These are phyloP conservation scores for Clitoria ternatea DNA, from an alignment of 306 rosid genomes.

Conservation along the genomic window DNA sequence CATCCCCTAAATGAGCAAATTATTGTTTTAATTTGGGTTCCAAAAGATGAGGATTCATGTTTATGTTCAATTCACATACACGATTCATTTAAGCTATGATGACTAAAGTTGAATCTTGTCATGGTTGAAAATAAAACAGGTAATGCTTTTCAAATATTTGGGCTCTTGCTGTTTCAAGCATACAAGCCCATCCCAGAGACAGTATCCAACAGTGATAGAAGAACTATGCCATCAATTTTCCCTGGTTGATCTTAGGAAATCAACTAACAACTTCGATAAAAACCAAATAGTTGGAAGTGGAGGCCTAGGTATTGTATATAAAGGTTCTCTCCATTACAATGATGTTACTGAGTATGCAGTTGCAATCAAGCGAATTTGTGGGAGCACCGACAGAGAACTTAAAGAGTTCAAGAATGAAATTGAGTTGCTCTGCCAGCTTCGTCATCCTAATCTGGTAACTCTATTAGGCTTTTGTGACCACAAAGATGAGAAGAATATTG, in stretches of 20 bases:
- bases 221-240: constrained; percentile 23
- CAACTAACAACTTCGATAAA: constrained; percentile 15
- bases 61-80: background rate
- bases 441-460: constrained; percentile 4
- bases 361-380: background rate
- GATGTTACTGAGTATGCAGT: background rate
- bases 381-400: background rate
- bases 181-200: background rate
- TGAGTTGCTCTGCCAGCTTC: constrained; percentile 18
- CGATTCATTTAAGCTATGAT: background rate
- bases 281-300: background rate
- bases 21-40: background rate
- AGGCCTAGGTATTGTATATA: background rate
- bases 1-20: background rate
- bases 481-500: constrained; percentile 9
- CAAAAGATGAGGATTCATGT: background rate
- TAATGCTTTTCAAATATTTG: background rate
- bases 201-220: background rate
- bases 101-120: too few species aligned
- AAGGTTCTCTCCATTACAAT: background rate
- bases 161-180: background rate
- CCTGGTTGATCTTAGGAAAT: background rate
- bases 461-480: constrained; percentile 16
- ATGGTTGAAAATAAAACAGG: background rate
- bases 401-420: constrained; percentile 4